Evolutionary conservation across 768 basidiomycete species (phyloP).

Genomic region (Cystoderma amianthinum): DNA sequence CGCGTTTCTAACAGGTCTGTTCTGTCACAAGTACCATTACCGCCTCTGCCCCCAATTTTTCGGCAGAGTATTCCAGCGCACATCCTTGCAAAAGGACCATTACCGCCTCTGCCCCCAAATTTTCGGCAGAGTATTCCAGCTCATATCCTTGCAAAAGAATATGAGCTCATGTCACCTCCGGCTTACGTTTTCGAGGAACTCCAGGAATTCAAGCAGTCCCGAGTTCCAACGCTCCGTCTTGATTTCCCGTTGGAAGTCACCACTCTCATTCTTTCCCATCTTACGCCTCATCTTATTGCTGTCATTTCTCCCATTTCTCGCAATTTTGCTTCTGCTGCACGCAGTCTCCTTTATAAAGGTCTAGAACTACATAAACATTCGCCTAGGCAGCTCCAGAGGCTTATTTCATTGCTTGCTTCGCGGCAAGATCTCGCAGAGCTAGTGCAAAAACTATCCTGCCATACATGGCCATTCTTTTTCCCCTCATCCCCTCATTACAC

Average conservation of each 20-base stretch:
- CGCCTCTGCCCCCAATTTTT: background rate
- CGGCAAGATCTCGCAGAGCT: constrained; percentile 32
- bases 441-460: constrained; percentile 30
- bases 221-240: background rate
- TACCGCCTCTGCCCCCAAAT: background rate
- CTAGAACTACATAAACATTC: constrained; percentile 26
- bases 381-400: constrained; percentile 19
- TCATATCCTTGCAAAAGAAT: constrained; percentile 1
- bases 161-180: background rate
- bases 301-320: constrained; percentile 23
- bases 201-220: background rate
- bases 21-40: background rate
- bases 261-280: constrained; percentile 22
- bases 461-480: constrained; percentile 35
- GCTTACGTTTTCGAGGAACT: too few species aligned
- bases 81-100: background rate
- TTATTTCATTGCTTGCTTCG: constrained; percentile 29
- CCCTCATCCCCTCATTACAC: constrained; percentile 7
- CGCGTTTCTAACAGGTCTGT: background rate
- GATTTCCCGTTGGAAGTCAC: constrained; percentile 27
- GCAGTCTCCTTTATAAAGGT: constrained; percentile 20
- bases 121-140: background rate
- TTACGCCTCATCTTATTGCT: constrained; percentile 22
- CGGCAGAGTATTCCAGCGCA: background rate
- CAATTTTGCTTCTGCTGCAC: constrained; percentile 24